Evolutionary conservation across 768 basidiomycete species (phyloP), one percentile per base, ranked within the genome.

Genomic region (Lactarius psammicola): DNA sequence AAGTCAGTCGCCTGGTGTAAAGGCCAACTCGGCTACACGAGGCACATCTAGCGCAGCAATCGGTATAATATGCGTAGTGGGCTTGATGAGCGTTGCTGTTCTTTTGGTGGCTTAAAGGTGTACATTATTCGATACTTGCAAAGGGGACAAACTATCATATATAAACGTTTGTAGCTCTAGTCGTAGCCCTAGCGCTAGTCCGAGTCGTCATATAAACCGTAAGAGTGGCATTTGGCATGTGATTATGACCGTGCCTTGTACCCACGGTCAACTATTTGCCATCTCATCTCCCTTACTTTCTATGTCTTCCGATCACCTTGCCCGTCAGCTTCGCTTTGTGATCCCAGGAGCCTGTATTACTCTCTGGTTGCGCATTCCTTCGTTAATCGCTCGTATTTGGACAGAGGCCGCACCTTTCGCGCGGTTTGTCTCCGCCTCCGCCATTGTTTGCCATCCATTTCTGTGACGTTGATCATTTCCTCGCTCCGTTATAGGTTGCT

Each of bases 321-420:
- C 84, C 63, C 81, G 83, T 58, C 90, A 91, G 77, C 82, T 92
- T 72, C 89, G 91, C 73, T 86, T 91, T 62, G 84, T 90, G 55
- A 71, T 91, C 13, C 89, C 90, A n/a, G 90, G 90, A 13, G 85
- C 79, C 1, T 71, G 76, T 46, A 68, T 86, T 71, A 89, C 89
- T 3, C 87, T 85, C 73, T 83, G 84, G 71, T 78, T 91, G 34
- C 80, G 81, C 36, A 87, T 87, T 13, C 74, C 84, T 40, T 75
- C 79, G 49, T 76, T 84, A 70, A 79, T 89, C 68, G 79, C 79
- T 75, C 70, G 71, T 44, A 72, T 87, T 71, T 76, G 28, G 73
- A 72, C 62, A 74, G 73, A 66, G 78, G 76, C 17, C 78, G 79
- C 44, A 85, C 84, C 85, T 83, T 80, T 40, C 79, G 82, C 89